A percentile compares a stretch with the other conserved stretches of the same genome.
phyloP scores from a whole-genome alignment of 73 alveolate species.

The Paraurostyla sp. region DNA sequence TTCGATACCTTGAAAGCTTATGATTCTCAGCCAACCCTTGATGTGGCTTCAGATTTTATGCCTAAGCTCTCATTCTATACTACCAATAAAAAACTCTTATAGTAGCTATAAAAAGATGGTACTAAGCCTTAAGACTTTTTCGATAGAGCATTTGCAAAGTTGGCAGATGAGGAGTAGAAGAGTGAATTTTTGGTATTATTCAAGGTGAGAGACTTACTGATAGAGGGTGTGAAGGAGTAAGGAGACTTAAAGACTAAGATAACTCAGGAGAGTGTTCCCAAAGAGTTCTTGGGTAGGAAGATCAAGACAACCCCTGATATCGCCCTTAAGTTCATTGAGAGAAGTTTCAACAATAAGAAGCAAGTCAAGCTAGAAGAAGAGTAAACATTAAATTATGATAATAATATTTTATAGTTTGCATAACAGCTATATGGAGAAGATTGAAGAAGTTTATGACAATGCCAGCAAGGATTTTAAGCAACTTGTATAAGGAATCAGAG shows the following conservation, averaged over 20 bases:
- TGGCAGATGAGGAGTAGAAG: background rate
- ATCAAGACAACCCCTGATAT: slow-evolving; percentile 26
- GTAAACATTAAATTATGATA: background rate
- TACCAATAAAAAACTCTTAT: background rate
- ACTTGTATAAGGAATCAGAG: background rate
- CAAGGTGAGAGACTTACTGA: slow-evolving; percentile 3
- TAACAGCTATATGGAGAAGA: slow-evolving; percentile 13
- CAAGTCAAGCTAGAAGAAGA: background rate
- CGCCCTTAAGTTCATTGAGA: background rate
- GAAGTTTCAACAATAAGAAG: background rate
- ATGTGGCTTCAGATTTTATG: slow-evolving; percentile 12
- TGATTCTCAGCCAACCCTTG: background rate
- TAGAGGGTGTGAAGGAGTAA: background rate
- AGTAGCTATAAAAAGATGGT: background rate
- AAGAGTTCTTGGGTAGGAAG: slow-evolving; percentile 24
- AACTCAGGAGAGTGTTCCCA: background rate
- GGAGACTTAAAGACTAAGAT: slow-evolving; percentile 7
- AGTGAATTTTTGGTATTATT: background rate
- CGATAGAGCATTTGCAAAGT: background rate
- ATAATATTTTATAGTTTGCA: background rate
- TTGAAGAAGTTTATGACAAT: slow-evolving; percentile 9
- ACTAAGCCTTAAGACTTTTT: background rate
- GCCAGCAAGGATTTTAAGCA: slow-evolving; percentile 33
- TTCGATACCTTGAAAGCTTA: slow-evolving; percentile 18
- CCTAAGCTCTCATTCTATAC: slow-evolving; percentile 17